Percentiles rank a stretch among this genome's conserved stretches.
Evolutionary conservation across 2,329 filamentous ascomycete species (phyloP).

Genomic region (Cladosporium sp.): DNA sequence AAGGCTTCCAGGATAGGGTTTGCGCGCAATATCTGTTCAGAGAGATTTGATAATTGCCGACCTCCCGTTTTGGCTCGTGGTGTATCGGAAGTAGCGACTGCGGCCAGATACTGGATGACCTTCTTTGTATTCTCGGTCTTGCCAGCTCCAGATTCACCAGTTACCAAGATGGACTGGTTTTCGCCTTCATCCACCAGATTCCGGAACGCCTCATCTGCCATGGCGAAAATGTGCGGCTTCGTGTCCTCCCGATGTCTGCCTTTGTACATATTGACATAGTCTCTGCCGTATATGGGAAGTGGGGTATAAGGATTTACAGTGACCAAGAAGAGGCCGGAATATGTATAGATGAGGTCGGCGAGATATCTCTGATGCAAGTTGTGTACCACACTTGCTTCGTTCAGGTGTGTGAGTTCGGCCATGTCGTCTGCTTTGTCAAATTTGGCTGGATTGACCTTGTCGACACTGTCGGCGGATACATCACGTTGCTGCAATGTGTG

Average conservation of each 20-base stretch:
- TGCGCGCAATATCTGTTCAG: constrained; percentile 90
- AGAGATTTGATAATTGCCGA: constrained; percentile 75
- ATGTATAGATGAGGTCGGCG: constrained; percentile 93
- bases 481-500: constrained; percentile 67
- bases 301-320: constrained; percentile 96
- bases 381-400: constrained; percentile 96
- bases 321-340: constrained; percentile 93
- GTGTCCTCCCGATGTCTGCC: constrained; percentile 88
- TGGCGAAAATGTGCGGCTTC: constrained; percentile 94
- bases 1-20: constrained; percentile 98
- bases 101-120: constrained; percentile 96
- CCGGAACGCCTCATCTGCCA: constrained; percentile 94
- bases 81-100: constrained; percentile 81
- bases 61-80: constrained; percentile 56
- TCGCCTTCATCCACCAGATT: constrained; percentile 92
- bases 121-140: constrained; percentile 99
- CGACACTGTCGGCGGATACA: constrained; percentile 78
- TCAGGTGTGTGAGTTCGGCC: constrained; percentile 96
- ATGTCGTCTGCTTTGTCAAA: constrained; percentile 99
- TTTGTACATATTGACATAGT: constrained; percentile 98
- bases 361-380: constrained; percentile 95
- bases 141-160: constrained; percentile 93
- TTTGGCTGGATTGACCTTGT: constrained; percentile 98
- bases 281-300: constrained; percentile 89
- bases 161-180: constrained; percentile 97